Evolutionary conservation across 352 stramenopile species (phyloP).

Genomic region (Phytophthora ohioensis): DNA sequence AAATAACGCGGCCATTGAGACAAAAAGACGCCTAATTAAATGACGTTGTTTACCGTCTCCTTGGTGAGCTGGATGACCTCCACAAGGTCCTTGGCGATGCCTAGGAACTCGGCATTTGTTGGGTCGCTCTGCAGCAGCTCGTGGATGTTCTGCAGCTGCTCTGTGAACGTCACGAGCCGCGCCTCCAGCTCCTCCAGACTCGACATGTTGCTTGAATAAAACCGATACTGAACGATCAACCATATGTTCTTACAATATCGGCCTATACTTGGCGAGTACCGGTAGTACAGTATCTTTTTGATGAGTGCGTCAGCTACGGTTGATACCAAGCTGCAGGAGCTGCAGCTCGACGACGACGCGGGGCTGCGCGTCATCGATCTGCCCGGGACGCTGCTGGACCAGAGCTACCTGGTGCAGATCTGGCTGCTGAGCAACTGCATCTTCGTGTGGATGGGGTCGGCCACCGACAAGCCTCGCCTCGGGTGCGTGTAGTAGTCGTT

Average conservation of each 20-base stretch:
- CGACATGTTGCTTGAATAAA: conserved; percentile 24
- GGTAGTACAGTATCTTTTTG: neutral
- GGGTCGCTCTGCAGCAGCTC: conserved; percentile 77
- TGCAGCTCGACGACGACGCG: conserved; percentile 20
- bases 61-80: conserved; percentile 89
- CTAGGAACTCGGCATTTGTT: conserved; percentile 76
- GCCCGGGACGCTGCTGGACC: conserved; percentile 65
- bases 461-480: conserved; percentile 48
- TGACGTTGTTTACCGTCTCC: conserved; percentile 58
- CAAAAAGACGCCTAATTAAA: too few species aligned
- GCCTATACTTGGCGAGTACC: neutral
- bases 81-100: conserved; percentile 81
- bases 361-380: conserved; percentile 62
- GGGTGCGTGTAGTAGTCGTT: conserved; percentile 9
- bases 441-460: conserved; percentile 85
- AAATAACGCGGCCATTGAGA: too few species aligned
- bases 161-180: conserved; percentile 79
- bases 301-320: conserved; percentile 3
- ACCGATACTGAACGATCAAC: neutral
- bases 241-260: neutral
- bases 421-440: conserved; percentile 72
- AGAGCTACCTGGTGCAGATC: conserved; percentile 76
- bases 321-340: conserved; percentile 23
- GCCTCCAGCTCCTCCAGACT: conserved; percentile 78
- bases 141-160: conserved; percentile 87